These are phyloP conservation scores for Schoenoplectus tabernaemontani DNA, from an alignment of 202 grass and related monocot species.

Conservation along the genomic window DNA sequence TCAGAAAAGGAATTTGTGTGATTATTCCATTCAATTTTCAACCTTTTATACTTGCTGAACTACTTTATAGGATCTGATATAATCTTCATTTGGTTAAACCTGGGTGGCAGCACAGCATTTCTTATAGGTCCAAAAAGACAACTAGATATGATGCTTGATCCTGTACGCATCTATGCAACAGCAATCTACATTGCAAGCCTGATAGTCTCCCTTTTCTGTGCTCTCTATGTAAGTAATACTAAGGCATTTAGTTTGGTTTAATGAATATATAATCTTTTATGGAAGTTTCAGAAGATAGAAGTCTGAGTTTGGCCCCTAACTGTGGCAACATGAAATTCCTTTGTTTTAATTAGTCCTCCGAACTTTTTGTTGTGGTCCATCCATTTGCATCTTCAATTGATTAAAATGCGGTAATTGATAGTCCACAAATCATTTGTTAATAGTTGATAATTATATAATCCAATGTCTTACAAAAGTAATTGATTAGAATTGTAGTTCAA, in stretches of 20 bases:
- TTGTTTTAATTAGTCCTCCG: no score
- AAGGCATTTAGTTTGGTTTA: background rate
- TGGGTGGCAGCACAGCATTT: constrained; percentile 98
- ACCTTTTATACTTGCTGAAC: constrained; percentile 6
- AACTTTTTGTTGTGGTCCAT: no score
- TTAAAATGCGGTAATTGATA: no score
- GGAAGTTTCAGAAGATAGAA: background rate
- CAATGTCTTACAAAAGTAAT: no score
- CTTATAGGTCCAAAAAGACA: constrained; percentile 94
- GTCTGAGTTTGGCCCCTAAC: no score
- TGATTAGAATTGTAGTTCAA: no score
- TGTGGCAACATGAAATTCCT: no score
- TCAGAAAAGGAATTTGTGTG: background rate
- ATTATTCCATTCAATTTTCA: constrained; percentile 13
- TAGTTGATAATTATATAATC: no score
- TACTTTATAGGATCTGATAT: constrained; percentile 37
- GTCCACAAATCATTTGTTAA: no score
- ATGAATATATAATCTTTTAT: background rate
- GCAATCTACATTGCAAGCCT: constrained; percentile 92
- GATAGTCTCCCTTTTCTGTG: constrained; percentile 80
- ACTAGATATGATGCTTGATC: constrained; percentile 99
- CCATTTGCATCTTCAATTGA: no score
- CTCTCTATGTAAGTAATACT: constrained; percentile 72
- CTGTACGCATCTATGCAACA: constrained; percentile 90
- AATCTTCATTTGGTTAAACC: constrained; percentile 33